Base-by-base conservation (phyloP, 305 asterid species). In the Plantago coronopus region DNA sequence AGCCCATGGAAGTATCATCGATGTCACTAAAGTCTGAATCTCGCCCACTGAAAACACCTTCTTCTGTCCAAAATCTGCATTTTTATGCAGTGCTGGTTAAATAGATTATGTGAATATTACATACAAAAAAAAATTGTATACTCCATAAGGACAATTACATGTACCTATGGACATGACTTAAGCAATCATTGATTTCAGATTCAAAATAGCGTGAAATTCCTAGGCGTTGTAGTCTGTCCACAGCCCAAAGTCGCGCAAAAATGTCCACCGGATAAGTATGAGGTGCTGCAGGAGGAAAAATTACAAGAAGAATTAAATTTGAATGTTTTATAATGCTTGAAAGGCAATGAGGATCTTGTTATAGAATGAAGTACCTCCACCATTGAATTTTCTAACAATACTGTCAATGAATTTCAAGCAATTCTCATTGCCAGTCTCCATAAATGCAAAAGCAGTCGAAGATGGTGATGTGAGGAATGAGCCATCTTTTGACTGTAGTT, bases 1-100 rank as follows among this genome's bases (percentile, higher is more conserved):
- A 66, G n/a, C 73, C 86, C 84, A 83, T 83, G 51, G 76, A 64
- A 19, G 86, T 80, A 19, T 71, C 77, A 54, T 83, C 86, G 31
- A 75, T 43, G 25, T 83, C 84, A 47, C 59, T 59, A 31, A 79
- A 50, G 6, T 59, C 65, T 2, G 80, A 64, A 23, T 77, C 65
- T 54, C 81, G 61, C 21, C 56, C 80, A 45, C 78, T 61, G 25
- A 63, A 73, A 37, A 76, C 57, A 57, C 88, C 85, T 54, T 69
- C 62, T 2, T 73, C 48, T 3, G 58, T 49, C 76, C 59, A 54
- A 29, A 16, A 54, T 54, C 59, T 54, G 59, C 18, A 46, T 4
- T 45, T 45, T 4, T 14, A 43, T 13, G 48, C 8, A 7, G 4
- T 43, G 7, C 34, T 3, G 34, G 5, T 27, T 27, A 27, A 27